phyloP scores from a whole-genome alignment of 2,329 filamentous ascomycete genomes.

The Xylaria sp. region DNA sequence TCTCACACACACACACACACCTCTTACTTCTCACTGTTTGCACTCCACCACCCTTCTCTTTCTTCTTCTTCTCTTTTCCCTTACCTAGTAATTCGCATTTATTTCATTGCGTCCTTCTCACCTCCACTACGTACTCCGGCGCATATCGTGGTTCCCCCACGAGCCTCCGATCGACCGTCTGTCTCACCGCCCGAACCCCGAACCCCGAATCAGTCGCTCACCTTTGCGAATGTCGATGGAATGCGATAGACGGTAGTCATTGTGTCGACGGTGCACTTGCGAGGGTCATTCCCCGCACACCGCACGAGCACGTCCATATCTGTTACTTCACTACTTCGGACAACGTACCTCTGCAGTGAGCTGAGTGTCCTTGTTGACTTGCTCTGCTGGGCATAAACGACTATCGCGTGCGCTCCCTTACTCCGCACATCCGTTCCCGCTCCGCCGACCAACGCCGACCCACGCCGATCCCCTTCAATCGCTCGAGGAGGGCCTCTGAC shows the following conservation, averaged over 20 bases:
- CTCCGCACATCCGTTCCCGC: constrained; percentile 31
- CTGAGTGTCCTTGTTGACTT: constrained; percentile 2
- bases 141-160: constrained; percentile 12
- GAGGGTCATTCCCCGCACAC: constrained; percentile 69
- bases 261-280: constrained; percentile 65
- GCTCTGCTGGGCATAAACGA: constrained; percentile 23
- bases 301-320: constrained; percentile 54
- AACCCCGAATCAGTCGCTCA: constrained; percentile 25
- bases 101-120: constrained; percentile 1
- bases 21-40: not conserved
- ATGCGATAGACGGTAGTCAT: constrained; percentile 64
- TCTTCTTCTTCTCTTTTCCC: not conserved
- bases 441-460: constrained; percentile 17
- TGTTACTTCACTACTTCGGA: not conserved
- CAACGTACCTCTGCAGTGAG: not conserved
- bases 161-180: constrained; percentile 13
- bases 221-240: constrained; percentile 60
- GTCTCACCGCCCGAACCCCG: constrained; percentile 16
- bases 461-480: constrained; percentile 25
- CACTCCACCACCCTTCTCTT: constrained; percentile 2
- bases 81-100: not conserved
- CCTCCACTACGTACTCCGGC: not conserved
- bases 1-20: no score
- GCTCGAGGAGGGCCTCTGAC: constrained; percentile 40
- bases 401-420: constrained; percentile 16